Evolutionary conservation across 495 filamentous ascomycete species (phyloP), one percentile per base, ranked within the genome.

Genomic region (Chaetomium tenue): DNA sequence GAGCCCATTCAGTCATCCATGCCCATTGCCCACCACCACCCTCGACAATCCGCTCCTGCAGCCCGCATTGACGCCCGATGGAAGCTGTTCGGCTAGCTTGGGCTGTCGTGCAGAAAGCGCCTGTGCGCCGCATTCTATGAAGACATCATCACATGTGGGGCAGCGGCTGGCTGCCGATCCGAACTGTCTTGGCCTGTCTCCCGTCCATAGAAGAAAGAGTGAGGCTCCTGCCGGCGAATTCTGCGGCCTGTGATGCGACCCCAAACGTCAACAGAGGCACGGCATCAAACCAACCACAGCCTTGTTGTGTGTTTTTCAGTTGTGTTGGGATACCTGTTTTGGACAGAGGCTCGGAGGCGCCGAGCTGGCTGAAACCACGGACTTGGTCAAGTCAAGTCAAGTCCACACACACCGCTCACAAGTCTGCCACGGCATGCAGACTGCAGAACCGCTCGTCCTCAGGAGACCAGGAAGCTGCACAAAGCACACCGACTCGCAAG

Each of bases 61-160:
- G 56, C 58, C 65, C 55, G 72, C 68, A 71, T 75, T 72, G 71
- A 71, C 70, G 71, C 73, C 73, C 68, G 66, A 74, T 68, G 13
- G 66, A 72, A 61, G 53, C 53, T 37, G 30, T 39, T n/a, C 13
- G 26, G 2, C n/a, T 33, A 22, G 1, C 8, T 65, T 73, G 71
- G 69, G 67, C 61, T 72, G 65, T 65, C 46, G 63, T 73, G 71
- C 72, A 74, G 70, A 67, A 68, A 61, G 48, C 20, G 59, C 51
- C 50, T 55, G 60, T 62, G 60, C 60, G 51, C 40, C 25, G 13
- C 50, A 52, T 53, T 30, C 25, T 8, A 12, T 18, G 44, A 22
- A 22, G 42, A 46, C 9, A 23, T 12, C 40, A 44, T 44, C 40
- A 53, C 51, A 30, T 53, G 51, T 15, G 51, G 55, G 54, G 55